Conservation (phyloP, 768 basidiomycete genomes). For the Rhizopogon vinicolor region DNA sequence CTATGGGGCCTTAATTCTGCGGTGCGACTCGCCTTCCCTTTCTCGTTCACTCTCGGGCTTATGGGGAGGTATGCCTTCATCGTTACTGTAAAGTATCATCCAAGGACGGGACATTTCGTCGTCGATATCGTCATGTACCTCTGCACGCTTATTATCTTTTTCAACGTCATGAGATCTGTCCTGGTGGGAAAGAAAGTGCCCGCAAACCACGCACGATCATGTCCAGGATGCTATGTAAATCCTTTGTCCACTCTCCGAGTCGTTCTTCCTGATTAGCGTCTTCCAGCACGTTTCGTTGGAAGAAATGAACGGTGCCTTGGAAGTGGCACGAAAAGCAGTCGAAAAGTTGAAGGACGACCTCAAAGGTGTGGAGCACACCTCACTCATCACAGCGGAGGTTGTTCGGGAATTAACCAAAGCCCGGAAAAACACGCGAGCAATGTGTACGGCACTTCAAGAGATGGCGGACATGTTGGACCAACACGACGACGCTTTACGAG, state of each 20-base stretch:
- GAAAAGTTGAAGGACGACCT: neutral
- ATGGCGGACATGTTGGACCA: neutral
- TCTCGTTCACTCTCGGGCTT: neutral
- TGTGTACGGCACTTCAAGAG: constrained; percentile 34
- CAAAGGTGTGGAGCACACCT: neutral
- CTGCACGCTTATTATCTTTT: neutral
- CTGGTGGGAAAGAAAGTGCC: neutral
- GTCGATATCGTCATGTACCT: neutral
- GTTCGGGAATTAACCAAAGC: neutral
- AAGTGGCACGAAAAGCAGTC: neutral
- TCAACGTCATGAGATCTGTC: neutral
- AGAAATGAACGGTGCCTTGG: neutral
- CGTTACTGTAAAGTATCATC: neutral
- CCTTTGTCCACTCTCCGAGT: no score
- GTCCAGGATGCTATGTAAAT: neutral
- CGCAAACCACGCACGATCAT: neutral
- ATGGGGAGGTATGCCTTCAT: neutral
- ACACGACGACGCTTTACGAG: neutral
- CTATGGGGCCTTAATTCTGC: neutral
- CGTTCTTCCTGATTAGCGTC: neutral
- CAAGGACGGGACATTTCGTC: neutral
- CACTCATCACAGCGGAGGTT: neutral
- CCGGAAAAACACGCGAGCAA: neutral
- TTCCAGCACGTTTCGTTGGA: neutral
- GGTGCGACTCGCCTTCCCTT: neutral